Evolutionary conservation across 306 rosid genomes (phyloP).

Genomic region (Alnus glutinosa): DNA sequence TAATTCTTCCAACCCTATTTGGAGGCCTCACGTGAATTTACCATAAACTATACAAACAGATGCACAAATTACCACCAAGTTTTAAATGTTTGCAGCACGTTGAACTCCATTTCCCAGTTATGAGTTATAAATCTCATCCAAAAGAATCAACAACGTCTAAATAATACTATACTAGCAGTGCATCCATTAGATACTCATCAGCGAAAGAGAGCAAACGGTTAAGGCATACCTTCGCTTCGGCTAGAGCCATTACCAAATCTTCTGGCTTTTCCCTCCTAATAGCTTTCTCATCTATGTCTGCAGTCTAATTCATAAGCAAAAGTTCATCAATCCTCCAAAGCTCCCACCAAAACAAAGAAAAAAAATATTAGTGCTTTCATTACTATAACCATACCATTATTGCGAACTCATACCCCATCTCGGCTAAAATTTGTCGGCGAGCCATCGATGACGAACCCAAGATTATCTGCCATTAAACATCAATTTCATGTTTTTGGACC

Average conservation of each 20-base stretch:
- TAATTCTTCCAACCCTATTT: no score
- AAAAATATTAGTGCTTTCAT: background rate
- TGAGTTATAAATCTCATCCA: background rate
- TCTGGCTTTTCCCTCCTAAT: conserved; percentile 76
- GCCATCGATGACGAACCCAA: conserved; percentile 90
- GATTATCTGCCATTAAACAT: conserved; percentile 52
- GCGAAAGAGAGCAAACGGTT: background rate
- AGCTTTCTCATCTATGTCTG: conserved; percentile 85
- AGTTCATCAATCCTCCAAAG: conserved; percentile 16
- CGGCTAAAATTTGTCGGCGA: conserved; percentile 69
- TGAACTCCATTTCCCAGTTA: background rate
- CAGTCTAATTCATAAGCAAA: conserved; percentile 49
- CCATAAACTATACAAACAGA: background rate
- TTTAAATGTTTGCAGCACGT: background rate
- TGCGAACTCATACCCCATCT: conserved; percentile 82
- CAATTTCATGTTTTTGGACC: background rate
- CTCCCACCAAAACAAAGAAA: conserved; percentile 18
- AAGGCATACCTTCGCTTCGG: conserved; percentile 79
- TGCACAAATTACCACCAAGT: background rate
- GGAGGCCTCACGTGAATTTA: background rate
- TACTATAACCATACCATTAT: conserved; percentile 50
- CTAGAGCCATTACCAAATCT: conserved; percentile 76
- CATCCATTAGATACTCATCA: background rate
- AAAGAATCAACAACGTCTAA: background rate
- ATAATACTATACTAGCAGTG: background rate